Percentiles rank a stretch among this genome's conserved stretches.
Conservation (phyloP, 2,329 filamentous ascomycete species). For the Chaetoscypha palmicola region DNA sequence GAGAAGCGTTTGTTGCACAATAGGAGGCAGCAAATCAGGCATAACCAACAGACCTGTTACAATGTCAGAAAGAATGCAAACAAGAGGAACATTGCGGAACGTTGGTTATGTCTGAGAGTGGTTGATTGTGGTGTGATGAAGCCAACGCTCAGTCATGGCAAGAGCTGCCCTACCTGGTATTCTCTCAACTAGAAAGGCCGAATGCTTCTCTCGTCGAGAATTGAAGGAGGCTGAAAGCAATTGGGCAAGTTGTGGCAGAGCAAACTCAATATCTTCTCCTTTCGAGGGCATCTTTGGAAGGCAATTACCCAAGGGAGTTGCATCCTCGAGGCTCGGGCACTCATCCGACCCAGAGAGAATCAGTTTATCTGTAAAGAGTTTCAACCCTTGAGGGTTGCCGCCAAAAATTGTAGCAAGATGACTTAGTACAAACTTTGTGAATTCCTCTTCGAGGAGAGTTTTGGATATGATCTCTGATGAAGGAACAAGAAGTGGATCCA, state of each 20-base stretch:
- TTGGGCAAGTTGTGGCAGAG: background rate
- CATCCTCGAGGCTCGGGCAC: background rate
- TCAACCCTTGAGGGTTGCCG: background rate
- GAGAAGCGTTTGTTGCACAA: slow-evolving; percentile 63
- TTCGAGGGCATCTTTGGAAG: background rate
- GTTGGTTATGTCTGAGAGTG: no score
- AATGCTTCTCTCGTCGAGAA: background rate
- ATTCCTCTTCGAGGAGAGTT: background rate
- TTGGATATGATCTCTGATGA: background rate
- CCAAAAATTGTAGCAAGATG: slow-evolving; percentile 2
- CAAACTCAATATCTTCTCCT: background rate
- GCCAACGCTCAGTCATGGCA: no score
- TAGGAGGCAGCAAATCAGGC: slow-evolving; percentile 64
- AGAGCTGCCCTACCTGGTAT: slow-evolving; percentile 56
- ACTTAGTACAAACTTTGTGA: slow-evolving; percentile 2
- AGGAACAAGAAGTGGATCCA: background rate
- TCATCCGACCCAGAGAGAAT: background rate
- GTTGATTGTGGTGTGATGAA: no score
- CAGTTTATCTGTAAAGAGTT: background rate
- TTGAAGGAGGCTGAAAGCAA: background rate
- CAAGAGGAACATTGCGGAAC: background rate
- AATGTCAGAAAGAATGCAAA: slow-evolving; percentile 17
- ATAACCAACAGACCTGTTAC: slow-evolving; percentile 67
- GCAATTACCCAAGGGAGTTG: background rate
- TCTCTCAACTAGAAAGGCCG: slow-evolving; percentile 55